Conservation (phyloP, 805 yeast genomes). For the Saccharomycopsis olivae region DNA sequence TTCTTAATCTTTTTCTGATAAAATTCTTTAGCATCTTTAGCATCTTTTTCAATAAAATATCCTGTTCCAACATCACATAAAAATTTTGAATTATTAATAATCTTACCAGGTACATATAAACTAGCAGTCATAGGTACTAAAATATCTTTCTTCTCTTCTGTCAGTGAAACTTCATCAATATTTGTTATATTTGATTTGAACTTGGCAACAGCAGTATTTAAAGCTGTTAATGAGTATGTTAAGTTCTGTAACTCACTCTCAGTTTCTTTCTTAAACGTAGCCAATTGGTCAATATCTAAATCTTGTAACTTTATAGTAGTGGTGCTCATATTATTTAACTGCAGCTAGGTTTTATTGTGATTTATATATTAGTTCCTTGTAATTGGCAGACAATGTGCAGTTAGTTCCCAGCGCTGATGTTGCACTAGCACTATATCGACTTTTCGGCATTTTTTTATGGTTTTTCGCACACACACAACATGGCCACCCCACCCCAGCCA, state of each 20-base stretch:
- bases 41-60: slow-evolving; percentile 75
- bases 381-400: too few species aligned
- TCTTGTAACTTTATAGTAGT: slow-evolving; percentile 39
- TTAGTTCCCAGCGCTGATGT: too few species aligned
- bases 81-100: slow-evolving; percentile 53
- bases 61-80: slow-evolving; percentile 96
- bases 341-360: too few species aligned
- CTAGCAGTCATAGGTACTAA: slow-evolving; percentile 86
- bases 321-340: too few species aligned
- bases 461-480: too few species aligned
- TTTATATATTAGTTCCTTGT: too few species aligned
- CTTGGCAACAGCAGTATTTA: slow-evolving; percentile 71
- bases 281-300: slow-evolving; percentile 74
- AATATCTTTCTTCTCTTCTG: slow-evolving; percentile 30
- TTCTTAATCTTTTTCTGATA: slow-evolving; percentile 67
- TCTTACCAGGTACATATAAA: slow-evolving; percentile 78
- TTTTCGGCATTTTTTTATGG: too few species aligned
- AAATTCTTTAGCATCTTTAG: slow-evolving; percentile 55
- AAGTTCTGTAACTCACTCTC: slow-evolving; percentile 83
- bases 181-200: slow-evolving; percentile 72
- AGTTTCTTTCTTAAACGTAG: slow-evolving; percentile 71
- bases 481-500: too few species aligned
- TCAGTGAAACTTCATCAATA: slow-evolving; percentile 41
- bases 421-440: too few species aligned
- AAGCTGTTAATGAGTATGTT: slow-evolving; percentile 71